Evolutionary conservation across 805 yeast species (phyloP).

Genomic region (Jamesozyma gamospora): DNA sequence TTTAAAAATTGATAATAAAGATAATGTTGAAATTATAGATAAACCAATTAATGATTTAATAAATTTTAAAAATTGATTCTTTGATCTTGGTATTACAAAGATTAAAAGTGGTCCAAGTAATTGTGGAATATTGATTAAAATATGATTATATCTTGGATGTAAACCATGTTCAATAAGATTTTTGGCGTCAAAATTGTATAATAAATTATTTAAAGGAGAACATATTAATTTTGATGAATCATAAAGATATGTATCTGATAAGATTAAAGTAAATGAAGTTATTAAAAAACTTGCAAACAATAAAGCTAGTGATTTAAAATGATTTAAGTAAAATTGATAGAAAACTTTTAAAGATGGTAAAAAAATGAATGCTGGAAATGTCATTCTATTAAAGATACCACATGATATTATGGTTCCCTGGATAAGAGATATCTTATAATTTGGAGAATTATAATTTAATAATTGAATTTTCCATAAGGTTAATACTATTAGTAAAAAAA

Average conservation of each 20-base stretch:
- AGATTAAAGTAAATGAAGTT: conserved; percentile 32
- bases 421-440: conserved; percentile 11
- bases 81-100: conserved; percentile 27
- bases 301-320: conserved; percentile 27
- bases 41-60: conserved; percentile 40
- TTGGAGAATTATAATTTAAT: conserved; percentile 1
- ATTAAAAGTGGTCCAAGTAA: conserved; percentile 65
- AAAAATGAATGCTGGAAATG: conserved; percentile 66
- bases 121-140: conserved; percentile 67
- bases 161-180: conserved; percentile 75
- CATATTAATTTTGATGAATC: conserved; percentile 28
- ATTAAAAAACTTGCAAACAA: conserved; percentile 30
- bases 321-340: conserved; percentile 32
- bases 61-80: conserved; percentile 6
- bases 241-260: conserved; percentile 46
- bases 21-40: conserved; percentile 52
- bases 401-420: conserved; percentile 45
- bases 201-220: conserved; percentile 68
- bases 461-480: conserved; percentile 29
- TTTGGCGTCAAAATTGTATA: conserved; percentile 49
- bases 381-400: conserved; percentile 78
- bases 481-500: conserved; percentile 33
- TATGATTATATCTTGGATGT: conserved; percentile 69
- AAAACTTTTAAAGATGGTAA: conserved; percentile 46
- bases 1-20: conserved; percentile 58